phyloP scores from a whole-genome alignment of 2,329 filamentous ascomycete species.

The Trichophyton rubrum region DNA sequence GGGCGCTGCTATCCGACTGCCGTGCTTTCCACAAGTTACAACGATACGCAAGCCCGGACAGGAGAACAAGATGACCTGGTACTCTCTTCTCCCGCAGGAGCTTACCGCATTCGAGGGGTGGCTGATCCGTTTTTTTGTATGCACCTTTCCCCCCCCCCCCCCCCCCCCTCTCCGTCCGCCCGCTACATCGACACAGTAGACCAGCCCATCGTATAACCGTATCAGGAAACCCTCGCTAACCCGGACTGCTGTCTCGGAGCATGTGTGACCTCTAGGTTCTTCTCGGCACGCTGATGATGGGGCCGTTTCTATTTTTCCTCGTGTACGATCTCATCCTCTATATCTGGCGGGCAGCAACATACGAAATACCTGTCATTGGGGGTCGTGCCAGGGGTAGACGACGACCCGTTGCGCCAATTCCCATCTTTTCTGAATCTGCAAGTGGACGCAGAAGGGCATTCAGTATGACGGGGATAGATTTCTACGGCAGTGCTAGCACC shows the following conservation, averaged over 20 bases:
- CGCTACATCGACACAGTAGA: no score
- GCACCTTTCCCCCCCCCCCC: slow-evolving; percentile 17
- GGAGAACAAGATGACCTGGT: slow-evolving; percentile 44
- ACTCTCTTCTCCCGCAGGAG: slow-evolving; percentile 50
- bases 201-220: not conserved
- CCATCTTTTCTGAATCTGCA: slow-evolving; percentile 47
- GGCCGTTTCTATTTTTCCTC: slow-evolving; percentile 50
- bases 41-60: not conserved
- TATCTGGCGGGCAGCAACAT: slow-evolving; percentile 44
- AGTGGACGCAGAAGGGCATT: slow-evolving; percentile 28
- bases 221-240: not conserved
- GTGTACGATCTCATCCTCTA: slow-evolving; percentile 54
- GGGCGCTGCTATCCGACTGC: not conserved
- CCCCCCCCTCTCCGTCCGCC: no score
- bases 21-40: not conserved
- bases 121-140: slow-evolving; percentile 51
- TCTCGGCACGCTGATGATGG: slow-evolving; percentile 47
- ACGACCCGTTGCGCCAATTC: slow-evolving; percentile 50
- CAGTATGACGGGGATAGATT: slow-evolving; percentile 18
- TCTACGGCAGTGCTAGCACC: slow-evolving; percentile 7
- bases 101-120: slow-evolving; percentile 49
- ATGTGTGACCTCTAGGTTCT: slow-evolving; percentile 37
- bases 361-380: slow-evolving; percentile 49
- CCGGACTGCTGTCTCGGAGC: not conserved
- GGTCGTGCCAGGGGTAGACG: slow-evolving; percentile 48